phyloP scores from a whole-genome alignment of 169 alveolate species.

The Cystoisospora suis region DNA sequence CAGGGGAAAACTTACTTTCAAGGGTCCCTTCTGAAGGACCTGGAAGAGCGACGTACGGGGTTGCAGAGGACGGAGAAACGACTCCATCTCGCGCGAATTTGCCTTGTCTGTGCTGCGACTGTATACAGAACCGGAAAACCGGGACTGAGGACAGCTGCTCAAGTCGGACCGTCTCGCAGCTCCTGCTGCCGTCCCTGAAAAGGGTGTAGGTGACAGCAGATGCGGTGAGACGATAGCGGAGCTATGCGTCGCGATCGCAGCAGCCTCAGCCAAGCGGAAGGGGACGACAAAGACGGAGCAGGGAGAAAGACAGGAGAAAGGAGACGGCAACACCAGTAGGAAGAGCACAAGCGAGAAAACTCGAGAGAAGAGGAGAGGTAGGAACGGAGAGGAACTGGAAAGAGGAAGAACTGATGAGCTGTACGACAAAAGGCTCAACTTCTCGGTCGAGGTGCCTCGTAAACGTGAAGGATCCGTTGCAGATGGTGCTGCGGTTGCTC shows the following conservation, averaged over 20 bases:
- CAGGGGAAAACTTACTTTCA: constrained; percentile 59
- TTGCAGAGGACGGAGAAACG: not conserved
- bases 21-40: constrained; percentile 63
- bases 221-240: not conserved
- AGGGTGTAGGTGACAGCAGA: not conserved
- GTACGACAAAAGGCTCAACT: too few relatives aligned
- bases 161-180: too few relatives aligned
- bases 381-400: not conserved
- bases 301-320: not conserved
- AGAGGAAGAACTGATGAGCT: not conserved
- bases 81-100: not conserved
- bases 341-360: not conserved
- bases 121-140: too few relatives aligned
- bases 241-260: not conserved
- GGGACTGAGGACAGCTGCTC: too few relatives aligned
- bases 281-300: not conserved
- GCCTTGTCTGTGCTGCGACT: too few relatives aligned
- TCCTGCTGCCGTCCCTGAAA: constrained; percentile 31
- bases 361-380: not conserved
- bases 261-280: not conserved
- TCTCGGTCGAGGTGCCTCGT: too few relatives aligned
- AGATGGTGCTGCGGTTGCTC: too few relatives aligned
- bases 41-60: constrained; percentile 46
- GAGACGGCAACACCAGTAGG: not conserved
- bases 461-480: too few relatives aligned